Base-by-base conservation (phyloP, 176 grass and related monocot species). In the Stipa capillata region DNA sequence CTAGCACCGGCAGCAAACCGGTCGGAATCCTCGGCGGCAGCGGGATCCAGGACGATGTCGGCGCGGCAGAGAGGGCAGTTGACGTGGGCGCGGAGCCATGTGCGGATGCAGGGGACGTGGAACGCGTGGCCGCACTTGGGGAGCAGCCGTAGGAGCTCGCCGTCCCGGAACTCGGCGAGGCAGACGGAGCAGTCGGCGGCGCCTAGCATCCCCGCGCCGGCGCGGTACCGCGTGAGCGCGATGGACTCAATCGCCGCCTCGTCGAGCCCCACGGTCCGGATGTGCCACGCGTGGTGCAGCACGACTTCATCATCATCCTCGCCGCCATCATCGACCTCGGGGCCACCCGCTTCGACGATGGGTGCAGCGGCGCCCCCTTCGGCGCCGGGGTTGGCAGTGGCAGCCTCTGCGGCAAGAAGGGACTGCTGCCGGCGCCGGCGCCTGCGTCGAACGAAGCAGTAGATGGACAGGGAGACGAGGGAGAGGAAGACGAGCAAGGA, bases 201-300 rank as follows among this genome's bases (percentile, higher is more conserved):
- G 55, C 85, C 91, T 31, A 41, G 79, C 74, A 2, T 48, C 32
- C 59, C 82, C 0, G 82, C 81, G 12, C 40, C 88, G 28, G 71
- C 63, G 64, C 87, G 54, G 82, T 89, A 85, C 77, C 44, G 69
- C 77, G 82, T 76, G 29, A 81, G 70, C 33, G 87, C 87, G 71
- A 89, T 89, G 51, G 87, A 85, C 63, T 80, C 54, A 70, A 89
- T 89, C 37, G 81, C 89, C 64, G 84, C 81, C 84, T 93, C 88
- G 67, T 99, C 92, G n/a, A 99, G 78, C 27, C 96, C 96, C 2
- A 87, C 81, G 1, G 96, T 99, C 45, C 88, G 70, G 62, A 99
- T 99, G 80, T 93, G 91, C 96, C 96, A 99, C 64, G 84, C 87
- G 17, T 91, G 92, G 85, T 99, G 96, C 42, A 84, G 96, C 42